These are phyloP conservation scores for Termitomyces titanicus DNA, from an alignment of 768 basidiomycete genomes.

Conservation along the genomic window DNA sequence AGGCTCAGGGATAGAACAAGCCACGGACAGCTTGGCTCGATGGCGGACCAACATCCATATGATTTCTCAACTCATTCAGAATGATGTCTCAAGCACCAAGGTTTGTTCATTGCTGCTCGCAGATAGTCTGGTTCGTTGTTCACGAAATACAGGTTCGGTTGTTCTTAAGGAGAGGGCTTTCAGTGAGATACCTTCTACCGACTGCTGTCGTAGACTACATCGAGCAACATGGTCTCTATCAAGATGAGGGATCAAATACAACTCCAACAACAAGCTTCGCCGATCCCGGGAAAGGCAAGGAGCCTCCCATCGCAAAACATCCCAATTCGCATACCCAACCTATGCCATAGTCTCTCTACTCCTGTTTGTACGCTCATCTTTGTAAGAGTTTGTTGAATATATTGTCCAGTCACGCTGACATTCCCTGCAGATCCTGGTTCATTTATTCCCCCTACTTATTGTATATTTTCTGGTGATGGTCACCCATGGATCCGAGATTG, in stretches of 20 bases:
- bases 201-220: conserved; percentile 93
- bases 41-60: conserved; percentile 87
- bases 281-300: conserved; percentile 30
- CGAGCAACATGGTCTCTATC: conserved; percentile 74
- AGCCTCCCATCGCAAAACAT: conserved; percentile 27
- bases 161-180: conserved; percentile 76
- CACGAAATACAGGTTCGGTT: conserved; percentile 56
- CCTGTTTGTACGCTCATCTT: neutral
- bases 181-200: conserved; percentile 88
- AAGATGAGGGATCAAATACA: conserved; percentile 46
- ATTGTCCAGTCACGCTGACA: neutral
- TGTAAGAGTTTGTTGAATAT: neutral
- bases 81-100: conserved; percentile 96
- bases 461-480: conserved; percentile 7
- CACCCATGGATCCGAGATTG: conserved; percentile 11
- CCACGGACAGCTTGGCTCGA: conserved; percentile 67
- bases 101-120: conserved; percentile 28
- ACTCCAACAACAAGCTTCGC: conserved; percentile 11
- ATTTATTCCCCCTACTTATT: conserved; percentile 9
- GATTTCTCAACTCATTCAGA: conserved; percentile 92
- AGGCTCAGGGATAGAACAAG: conserved; percentile 87
- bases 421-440: conserved; percentile 4
- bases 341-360: conserved; percentile 11
- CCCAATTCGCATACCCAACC: conserved; percentile 12
- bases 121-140: neutral